Evolutionary conservation across 495 filamentous ascomycete genomes (phyloP).

Genomic region (Neurospora sp.): DNA sequence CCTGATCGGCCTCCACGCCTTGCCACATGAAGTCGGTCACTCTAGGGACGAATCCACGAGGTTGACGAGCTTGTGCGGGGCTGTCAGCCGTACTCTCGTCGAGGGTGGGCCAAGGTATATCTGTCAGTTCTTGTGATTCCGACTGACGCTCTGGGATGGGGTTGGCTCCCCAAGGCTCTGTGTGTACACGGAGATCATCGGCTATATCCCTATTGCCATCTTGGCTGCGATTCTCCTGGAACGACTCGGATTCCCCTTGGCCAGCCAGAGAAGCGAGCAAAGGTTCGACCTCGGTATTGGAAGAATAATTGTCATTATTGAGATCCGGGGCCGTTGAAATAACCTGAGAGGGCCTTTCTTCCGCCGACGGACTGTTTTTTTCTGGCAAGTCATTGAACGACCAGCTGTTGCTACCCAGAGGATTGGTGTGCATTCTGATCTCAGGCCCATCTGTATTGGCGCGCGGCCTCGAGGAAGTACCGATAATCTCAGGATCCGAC

Average conservation of each 20-base stretch:
- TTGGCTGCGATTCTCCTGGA: not conserved
- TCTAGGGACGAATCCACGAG: constrained; percentile 23
- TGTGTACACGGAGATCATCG: not conserved
- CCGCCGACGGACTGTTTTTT: not conserved
- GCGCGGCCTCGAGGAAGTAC: constrained; percentile 16
- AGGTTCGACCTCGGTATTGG: not conserved
- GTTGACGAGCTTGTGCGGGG: constrained; percentile 5
- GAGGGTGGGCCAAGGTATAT: not conserved
- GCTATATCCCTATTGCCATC: not conserved
- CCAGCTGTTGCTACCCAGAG: constrained; percentile 42
- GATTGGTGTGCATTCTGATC: constrained; percentile 23
- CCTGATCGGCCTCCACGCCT: constrained; percentile 23
- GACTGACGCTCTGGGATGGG: not conserved
- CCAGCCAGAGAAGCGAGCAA: not conserved
- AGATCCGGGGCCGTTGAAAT: not conserved
- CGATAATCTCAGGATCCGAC: constrained; percentile 4
- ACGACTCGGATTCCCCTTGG: not conserved
- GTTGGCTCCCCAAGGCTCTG: not conserved
- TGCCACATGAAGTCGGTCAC: constrained; percentile 43
- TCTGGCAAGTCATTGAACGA: constrained; percentile 26
- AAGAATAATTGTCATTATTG: not conserved
- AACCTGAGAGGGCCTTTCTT: not conserved
- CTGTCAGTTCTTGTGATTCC: not conserved
- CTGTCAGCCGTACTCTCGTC: not conserved
- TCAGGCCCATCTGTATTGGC: constrained; percentile 39